phyloP scores from a whole-genome alignment of 1,139 yeast genomes.

The Candida sp. region DNA sequence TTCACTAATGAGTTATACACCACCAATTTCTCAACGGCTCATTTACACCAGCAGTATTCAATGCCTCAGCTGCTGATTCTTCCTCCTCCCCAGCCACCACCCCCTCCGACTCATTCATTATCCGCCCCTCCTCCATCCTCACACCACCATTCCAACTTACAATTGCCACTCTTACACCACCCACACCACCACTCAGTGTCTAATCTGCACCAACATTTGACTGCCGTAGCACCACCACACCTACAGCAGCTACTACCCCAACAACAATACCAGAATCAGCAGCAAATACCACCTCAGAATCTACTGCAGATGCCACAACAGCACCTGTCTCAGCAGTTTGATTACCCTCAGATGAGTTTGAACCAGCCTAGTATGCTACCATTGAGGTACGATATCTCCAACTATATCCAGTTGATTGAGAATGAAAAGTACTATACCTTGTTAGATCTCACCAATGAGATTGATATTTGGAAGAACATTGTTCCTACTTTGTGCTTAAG shows the following conservation, averaged over 20 bases:
- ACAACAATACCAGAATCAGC: not conserved
- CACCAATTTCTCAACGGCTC: not conserved
- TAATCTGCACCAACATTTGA: slow-evolving; percentile 5
- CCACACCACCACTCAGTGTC: slow-evolving; percentile 1
- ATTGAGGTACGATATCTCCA: slow-evolving; percentile 1
- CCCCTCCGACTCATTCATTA: not conserved
- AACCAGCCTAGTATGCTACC: slow-evolving; percentile 1
- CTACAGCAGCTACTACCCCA: not conserved
- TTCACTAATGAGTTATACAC: slow-evolving; percentile 3
- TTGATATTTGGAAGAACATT: slow-evolving; percentile 42
- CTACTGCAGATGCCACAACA: no score
- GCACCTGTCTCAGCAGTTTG: not conserved
- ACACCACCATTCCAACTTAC: not conserved
- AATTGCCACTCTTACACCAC: not conserved
- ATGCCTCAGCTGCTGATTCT: slow-evolving; percentile 2
- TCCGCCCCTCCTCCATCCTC: not conserved
- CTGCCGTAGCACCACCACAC: slow-evolving; percentile 3
- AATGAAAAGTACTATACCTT: slow-evolving; percentile 42
- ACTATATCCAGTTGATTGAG: slow-evolving; percentile 30
- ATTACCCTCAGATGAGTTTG: slow-evolving; percentile 2
- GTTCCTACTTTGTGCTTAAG: slow-evolving; percentile 38
- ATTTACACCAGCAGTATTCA: not conserved
- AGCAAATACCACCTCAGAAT: not conserved
- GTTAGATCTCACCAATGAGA: slow-evolving; percentile 43
- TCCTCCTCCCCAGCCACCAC: slow-evolving; percentile 2